Percentiles rank a stretch among this genome's conserved stretches.
These are phyloP conservation scores for Tulasnella sp. DNA, from an alignment of 768 basidiomycete species.

Conservation along the genomic window DNA sequence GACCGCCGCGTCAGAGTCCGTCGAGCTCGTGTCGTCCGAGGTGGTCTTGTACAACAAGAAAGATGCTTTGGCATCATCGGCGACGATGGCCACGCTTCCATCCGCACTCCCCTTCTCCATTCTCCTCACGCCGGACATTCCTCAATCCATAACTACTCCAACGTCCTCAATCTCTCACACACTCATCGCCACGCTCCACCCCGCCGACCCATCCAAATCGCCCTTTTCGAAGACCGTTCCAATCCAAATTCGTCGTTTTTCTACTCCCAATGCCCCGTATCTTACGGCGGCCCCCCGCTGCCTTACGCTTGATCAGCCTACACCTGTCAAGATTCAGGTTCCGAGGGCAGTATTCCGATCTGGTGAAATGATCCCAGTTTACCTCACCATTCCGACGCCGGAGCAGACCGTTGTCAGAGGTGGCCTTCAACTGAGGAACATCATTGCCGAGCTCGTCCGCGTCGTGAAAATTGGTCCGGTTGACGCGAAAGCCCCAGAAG, in stretches of 20 bases:
- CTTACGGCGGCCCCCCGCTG: constrained; percentile 50
- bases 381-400: constrained; percentile 71
- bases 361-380: constrained; percentile 65
- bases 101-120: constrained; percentile 69
- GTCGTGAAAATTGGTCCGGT: constrained; percentile 18
- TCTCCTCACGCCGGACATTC: constrained; percentile 64
- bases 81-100: constrained; percentile 26
- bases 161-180: constrained; percentile 60
- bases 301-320: constrained; percentile 46
- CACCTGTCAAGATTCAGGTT: constrained; percentile 54
- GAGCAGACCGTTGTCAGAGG: constrained; percentile 51
- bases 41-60: constrained; percentile 54
- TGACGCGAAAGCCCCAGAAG: constrained; percentile 1
- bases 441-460: constrained; percentile 70
- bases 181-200: constrained; percentile 54
- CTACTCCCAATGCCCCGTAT: constrained; percentile 41
- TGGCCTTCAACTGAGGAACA: constrained; percentile 64
- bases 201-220: constrained; percentile 27
- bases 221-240: constrained; percentile 43
- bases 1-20: constrained; percentile 50
- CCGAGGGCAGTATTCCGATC: constrained; percentile 58
- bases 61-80: constrained; percentile 29
- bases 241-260: constrained; percentile 66
- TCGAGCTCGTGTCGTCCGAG: constrained; percentile 47
- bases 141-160: constrained; percentile 67